These are phyloP conservation scores for Lathyrus oleraceus DNA, from an alignment of 306 rosid genomes.

Conservation along the genomic window DNA sequence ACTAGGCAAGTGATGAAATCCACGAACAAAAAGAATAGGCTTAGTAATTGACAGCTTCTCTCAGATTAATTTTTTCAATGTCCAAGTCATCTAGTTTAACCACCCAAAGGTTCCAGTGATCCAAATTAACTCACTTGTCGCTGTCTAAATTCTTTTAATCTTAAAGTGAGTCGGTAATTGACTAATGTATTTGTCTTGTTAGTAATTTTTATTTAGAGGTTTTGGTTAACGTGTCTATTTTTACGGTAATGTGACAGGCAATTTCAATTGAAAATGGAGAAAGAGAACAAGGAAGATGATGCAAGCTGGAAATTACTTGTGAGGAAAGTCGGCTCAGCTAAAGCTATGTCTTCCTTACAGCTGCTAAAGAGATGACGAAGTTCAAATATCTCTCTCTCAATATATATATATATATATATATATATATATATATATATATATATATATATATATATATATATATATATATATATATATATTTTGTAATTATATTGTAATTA, in stretches of 20 bases:
- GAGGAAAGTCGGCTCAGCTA: slow-evolving; percentile 74
- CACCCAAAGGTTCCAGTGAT: neutral
- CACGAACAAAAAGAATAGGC: neutral
- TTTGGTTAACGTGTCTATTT: slow-evolving; percentile 13
- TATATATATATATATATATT: no score
- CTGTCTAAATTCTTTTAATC: neutral
- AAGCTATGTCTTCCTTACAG: slow-evolving; percentile 62
- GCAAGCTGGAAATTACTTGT: slow-evolving; percentile 67
- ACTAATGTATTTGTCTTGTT: neutral
- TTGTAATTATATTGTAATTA: no score
- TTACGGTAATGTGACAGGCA: slow-evolving; percentile 49
- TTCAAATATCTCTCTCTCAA: no score
- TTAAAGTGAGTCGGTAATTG: neutral
- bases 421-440: no score
- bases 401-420: no score
- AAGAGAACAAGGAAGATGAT: slow-evolving; percentile 56
- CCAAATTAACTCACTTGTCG: slow-evolving; percentile 3
- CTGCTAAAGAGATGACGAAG: slow-evolving; percentile 41
- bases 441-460: no score
- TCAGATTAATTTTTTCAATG: neutral
- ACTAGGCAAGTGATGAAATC: neutral
- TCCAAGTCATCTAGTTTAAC: neutral
- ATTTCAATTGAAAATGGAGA: slow-evolving; percentile 49
- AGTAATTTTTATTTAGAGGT: neutral
- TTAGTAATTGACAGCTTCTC: neutral